Percentiles rank a stretch among this genome's conserved stretches.
Evolutionary conservation across 2,329 filamentous ascomycete genomes (phyloP).

Genomic region (Venturia oleaginea): DNA sequence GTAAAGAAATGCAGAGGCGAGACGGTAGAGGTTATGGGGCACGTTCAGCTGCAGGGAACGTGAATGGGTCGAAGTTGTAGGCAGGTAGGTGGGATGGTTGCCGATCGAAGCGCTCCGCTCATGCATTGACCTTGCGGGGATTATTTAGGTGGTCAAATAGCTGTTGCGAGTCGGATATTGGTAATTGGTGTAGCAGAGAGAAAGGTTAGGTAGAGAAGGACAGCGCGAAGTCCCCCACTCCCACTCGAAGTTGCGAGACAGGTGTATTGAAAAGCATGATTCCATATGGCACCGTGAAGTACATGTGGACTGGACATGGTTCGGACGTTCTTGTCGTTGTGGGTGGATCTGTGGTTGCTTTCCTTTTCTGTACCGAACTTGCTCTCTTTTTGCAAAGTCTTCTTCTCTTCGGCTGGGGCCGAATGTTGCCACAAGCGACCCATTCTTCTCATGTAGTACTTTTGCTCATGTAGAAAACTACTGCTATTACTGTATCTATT

Average conservation of each 20-base stretch:
- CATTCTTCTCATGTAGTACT: too few relatives aligned
- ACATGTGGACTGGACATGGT: not conserved
- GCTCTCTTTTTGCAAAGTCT: not conserved
- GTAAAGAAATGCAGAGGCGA: not conserved
- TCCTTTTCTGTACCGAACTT: not conserved
- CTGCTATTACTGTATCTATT: too few relatives aligned
- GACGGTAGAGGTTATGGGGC: not conserved
- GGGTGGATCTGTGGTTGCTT: not conserved
- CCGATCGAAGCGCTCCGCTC: conserved; percentile 3
- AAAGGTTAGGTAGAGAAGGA: too few relatives aligned
- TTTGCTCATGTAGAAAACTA: too few relatives aligned
- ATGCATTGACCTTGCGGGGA: conserved; percentile 1
- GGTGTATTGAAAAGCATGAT: too few relatives aligned
- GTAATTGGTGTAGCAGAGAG: too few relatives aligned
- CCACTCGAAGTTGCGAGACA: too few relatives aligned
- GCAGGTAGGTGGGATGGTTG: not conserved
- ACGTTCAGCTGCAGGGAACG: not conserved
- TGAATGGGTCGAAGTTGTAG: not conserved
- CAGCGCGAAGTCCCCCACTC: too few relatives aligned
- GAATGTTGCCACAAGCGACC: not conserved
- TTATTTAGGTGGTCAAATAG: not conserved
- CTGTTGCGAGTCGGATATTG: too few relatives aligned
- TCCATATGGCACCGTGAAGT: not conserved
- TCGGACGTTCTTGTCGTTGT: not conserved
- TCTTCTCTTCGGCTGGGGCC: not conserved